A percentile compares a stretch with the other conserved stretches of the same genome.
Evolutionary conservation across 2,329 filamentous ascomycete genomes (phyloP).

Genomic region (Metarhizium sp.): DNA sequence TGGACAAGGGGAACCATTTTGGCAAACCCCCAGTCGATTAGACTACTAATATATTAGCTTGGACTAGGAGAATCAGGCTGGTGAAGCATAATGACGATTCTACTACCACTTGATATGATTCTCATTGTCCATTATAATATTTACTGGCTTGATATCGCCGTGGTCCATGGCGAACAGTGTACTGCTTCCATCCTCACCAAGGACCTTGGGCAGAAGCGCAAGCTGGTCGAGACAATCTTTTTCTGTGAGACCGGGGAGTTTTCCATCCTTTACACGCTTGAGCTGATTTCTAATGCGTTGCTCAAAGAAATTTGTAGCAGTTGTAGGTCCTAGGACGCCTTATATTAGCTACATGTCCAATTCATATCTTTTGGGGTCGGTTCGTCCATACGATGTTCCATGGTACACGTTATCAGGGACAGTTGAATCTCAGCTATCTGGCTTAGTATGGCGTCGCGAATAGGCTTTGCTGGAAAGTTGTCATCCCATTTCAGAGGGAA

Average conservation of each 20-base stretch:
- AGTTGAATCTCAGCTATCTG: conserved; percentile 1
- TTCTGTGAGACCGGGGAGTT: background rate
- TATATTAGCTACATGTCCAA: background rate
- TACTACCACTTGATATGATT: background rate
- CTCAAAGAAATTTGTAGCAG: background rate
- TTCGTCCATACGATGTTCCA: background rate
- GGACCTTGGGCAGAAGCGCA: background rate
- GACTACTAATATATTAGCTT: background rate
- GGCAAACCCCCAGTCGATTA: background rate
- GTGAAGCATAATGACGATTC: background rate
- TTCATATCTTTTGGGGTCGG: background rate
- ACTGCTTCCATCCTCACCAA: background rate
- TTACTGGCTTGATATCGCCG: conserved; percentile 1
- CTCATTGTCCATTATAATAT: background rate
- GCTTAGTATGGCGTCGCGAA: background rate
- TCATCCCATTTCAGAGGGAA: background rate
- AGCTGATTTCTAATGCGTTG: background rate
- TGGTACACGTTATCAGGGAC: background rate
- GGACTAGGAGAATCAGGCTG: background rate
- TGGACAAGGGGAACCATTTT: background rate
- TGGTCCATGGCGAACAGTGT: conserved; percentile 1
- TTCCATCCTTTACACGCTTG: background rate
- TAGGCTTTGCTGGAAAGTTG: background rate
- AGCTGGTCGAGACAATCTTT: background rate
- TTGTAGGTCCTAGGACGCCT: background rate